Evolutionary conservation across 768 basidiomycete species (phyloP), one percentile per base, ranked within the genome.

Genomic region (Podaxis pistillaris): DNA sequence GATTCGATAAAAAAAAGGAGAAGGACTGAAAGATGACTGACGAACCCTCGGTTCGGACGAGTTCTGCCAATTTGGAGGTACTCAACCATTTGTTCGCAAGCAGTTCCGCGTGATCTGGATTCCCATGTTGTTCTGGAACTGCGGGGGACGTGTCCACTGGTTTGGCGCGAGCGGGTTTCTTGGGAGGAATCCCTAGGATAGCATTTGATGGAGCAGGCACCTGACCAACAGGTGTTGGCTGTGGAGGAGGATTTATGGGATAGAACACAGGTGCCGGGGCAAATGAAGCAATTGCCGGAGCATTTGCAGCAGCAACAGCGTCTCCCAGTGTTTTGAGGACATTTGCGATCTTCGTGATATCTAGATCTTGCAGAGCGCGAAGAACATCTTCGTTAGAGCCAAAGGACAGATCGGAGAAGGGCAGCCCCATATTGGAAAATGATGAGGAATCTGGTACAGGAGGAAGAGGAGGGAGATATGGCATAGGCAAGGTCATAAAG

Each of bases 71-170:
- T 72, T 91, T 89, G 11, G 74, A 75, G 4, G 90, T 79, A 62
- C 82, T 86, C 74, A 93, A 77, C 92, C 92, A 94, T 70, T 89
- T 93, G 53, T 84, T 92, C 1, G 90, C 86, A 30, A 94, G 81
- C 65, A 91, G 70, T 61, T 86, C 76, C 0, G 88, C 86, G 69
- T 91, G 90, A 41, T 83, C 84, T 11, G 81, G 71, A 65, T 80
- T 82, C 4, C 70, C 74, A 47, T 79, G 73, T 38, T 79, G 77
- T 37, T 79, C 79, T 56, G 71, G 52, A 49, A 41, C 37, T 12
- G 24, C n/a, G 3, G 54, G 22, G 7, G 40, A 36, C 28, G 41
- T 26, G 26, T 56, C 33, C 38, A 47, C 22, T 28, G 15, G 40
- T n/a, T 37, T 38, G 4, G 63, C 46, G 38, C 59, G 38, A 24